Conservation (phyloP, 768 basidiomycete genomes). For the Lactifluus pinguis region DNA sequence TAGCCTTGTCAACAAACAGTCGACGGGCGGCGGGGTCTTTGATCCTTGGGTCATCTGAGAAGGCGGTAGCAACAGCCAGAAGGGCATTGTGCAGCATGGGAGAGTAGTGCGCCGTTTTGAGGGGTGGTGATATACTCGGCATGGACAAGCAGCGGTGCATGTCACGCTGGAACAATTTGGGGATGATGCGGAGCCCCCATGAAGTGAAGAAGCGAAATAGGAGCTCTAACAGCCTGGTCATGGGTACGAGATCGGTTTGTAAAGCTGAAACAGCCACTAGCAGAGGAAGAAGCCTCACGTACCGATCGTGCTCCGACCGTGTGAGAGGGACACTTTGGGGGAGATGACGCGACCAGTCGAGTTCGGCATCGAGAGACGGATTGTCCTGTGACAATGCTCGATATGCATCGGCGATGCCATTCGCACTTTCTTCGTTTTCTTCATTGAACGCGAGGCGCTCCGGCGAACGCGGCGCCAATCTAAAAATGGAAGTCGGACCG, state of each 20-base stretch:
- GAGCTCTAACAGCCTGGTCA: constrained; percentile 29
- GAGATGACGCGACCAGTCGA: constrained; percentile 27
- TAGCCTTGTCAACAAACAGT: constrained; percentile 31
- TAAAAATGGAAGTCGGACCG: constrained; percentile 27
- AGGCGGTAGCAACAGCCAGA: constrained; percentile 35
- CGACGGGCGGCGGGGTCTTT: constrained; percentile 24
- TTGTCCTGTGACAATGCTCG: background rate
- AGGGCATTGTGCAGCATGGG: constrained; percentile 67
- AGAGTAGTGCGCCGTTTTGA: constrained; percentile 52
- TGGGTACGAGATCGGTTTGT: background rate
- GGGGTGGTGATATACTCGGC: constrained; percentile 23
- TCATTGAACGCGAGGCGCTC: background rate
- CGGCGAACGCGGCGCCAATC: constrained; percentile 21
- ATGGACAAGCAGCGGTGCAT: constrained; percentile 31
- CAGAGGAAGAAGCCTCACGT: background rate
- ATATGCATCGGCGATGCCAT: constrained; percentile 1
- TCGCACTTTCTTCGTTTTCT: background rate
- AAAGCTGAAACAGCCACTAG: background rate
- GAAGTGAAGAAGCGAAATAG: constrained; percentile 33
- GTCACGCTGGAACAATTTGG: constrained; percentile 33
- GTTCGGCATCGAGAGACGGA: constrained; percentile 6
- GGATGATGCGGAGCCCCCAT: constrained; percentile 34
- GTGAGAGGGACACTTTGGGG: constrained; percentile 26
- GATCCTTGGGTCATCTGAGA: constrained; percentile 30
- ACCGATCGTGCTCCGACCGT: constrained; percentile 26